Percentiles rank a stretch among this genome's conserved stretches.
Conservation (phyloP, 139 green algal species). For the Micractinium sp. region DNA sequence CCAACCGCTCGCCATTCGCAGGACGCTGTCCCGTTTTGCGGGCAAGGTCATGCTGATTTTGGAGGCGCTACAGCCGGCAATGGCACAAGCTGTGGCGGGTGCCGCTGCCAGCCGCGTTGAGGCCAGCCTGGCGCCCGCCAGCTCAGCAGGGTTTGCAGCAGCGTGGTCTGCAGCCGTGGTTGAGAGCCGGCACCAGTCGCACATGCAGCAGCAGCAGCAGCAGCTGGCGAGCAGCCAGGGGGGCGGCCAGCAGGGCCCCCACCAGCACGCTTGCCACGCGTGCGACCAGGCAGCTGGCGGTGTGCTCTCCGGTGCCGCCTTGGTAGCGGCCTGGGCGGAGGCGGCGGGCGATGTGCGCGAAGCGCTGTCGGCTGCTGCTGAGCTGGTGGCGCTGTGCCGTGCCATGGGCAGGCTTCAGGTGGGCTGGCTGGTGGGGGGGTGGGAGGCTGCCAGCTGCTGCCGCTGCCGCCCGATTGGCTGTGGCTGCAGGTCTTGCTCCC, state of each 20-base stretch:
- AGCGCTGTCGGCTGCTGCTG: constrained; percentile 8
- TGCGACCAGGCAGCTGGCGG: background rate
- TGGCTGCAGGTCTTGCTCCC: background rate
- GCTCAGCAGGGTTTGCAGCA: background rate
- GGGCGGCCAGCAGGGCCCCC: background rate
- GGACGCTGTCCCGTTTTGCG: constrained; percentile 43
- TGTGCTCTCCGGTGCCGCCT: background rate
- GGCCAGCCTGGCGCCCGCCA: background rate
- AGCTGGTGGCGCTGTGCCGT: constrained; percentile 16
- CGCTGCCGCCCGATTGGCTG: background rate
- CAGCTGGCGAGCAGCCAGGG: background rate
- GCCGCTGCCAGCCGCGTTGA: background rate
- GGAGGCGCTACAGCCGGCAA: constrained; percentile 27
- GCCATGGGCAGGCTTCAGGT: constrained; percentile 31
- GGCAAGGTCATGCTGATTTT: constrained; percentile 42
- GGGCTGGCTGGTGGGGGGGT: background rate
- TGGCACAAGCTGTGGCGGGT: background rate
- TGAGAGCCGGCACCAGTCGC: background rate
- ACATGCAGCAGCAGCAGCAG: background rate
- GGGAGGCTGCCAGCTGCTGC: background rate
- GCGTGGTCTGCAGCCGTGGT: background rate
- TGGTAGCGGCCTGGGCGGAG: constrained; percentile 1
- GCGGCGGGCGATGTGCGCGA: constrained; percentile 1
- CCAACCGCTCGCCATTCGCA: background rate
- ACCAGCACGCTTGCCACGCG: background rate